These are phyloP conservation scores for Gigaspora rosea DNA, from an alignment of 192 early-diverging fungal species.

Conservation along the genomic window DNA sequence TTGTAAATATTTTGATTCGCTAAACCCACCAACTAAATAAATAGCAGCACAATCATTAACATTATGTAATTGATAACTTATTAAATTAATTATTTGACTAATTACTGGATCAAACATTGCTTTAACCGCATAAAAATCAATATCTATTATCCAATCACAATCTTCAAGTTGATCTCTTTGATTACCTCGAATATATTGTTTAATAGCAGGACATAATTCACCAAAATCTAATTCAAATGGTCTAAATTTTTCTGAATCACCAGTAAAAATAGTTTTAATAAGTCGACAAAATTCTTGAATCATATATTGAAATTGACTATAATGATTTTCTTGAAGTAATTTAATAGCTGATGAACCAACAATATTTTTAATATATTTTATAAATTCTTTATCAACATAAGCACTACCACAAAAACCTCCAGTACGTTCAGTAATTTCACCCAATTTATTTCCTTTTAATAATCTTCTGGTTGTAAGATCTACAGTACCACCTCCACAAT, in stretches of 20 bases:
- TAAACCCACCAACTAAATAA: slow-evolving; percentile 54
- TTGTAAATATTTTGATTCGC: slow-evolving; percentile 47
- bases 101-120: slow-evolving; percentile 52
- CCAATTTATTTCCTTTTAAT: no score
- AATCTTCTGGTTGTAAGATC: no score
- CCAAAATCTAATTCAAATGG: neutral
- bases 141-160: slow-evolving; percentile 13
- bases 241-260: neutral
- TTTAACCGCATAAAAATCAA: slow-evolving; percentile 21
- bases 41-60: slow-evolving; percentile 38
- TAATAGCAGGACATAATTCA: neutral
- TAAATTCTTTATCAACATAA: slow-evolving; percentile 16
- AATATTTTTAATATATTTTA: neutral
- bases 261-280: neutral
- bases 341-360: neutral
- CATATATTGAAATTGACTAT: slow-evolving; percentile 15
- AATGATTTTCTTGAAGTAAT: neutral
- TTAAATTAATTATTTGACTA: slow-evolving; percentile 41
- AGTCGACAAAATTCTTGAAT: slow-evolving; percentile 4
- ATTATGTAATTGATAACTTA: slow-evolving; percentile 45
- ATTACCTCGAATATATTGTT: neutral
- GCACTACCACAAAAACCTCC: neutral
- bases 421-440: neutral
- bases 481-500: no score
- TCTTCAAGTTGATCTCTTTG: neutral